Evolutionary conservation across 2,329 filamentous ascomycete species (phyloP).

Genomic region (Pyrenophora graminea): DNA sequence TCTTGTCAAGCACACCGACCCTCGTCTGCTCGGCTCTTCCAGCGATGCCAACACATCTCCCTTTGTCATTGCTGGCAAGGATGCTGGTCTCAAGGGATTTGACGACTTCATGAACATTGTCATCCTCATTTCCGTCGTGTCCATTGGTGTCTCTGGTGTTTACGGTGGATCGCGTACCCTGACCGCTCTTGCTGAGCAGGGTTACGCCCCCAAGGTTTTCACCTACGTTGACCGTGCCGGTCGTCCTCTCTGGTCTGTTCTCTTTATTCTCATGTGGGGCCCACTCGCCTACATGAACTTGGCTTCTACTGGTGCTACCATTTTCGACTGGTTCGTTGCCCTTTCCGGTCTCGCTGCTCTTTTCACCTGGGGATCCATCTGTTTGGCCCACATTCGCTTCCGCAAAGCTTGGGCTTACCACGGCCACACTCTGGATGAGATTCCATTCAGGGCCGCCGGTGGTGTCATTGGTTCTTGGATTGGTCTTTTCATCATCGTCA

Average conservation of each 20-base stretch:
- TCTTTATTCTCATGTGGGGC: slow-evolving; percentile 68
- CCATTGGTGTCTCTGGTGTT: slow-evolving; percentile 62
- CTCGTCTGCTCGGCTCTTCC: slow-evolving; percentile 41
- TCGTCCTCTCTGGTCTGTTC: slow-evolving; percentile 75
- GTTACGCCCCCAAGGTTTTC: slow-evolving; percentile 76
- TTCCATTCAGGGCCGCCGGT: slow-evolving; percentile 50
- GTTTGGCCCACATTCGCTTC: slow-evolving; percentile 90
- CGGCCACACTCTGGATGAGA: slow-evolving; percentile 49
- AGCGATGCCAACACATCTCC: slow-evolving; percentile 58
- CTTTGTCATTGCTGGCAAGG: slow-evolving; percentile 67
- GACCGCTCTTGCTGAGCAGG: slow-evolving; percentile 55
- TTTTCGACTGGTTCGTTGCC: slow-evolving; percentile 79
- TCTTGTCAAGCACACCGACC: slow-evolving; percentile 45
- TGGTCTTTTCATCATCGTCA: slow-evolving; percentile 46
- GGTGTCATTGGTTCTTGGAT: slow-evolving; percentile 49
- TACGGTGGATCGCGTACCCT: slow-evolving; percentile 63
- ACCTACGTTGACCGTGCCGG: slow-evolving; percentile 83
- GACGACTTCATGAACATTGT: slow-evolving; percentile 70
- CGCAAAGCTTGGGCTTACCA: slow-evolving; percentile 57
- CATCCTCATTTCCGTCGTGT: slow-evolving; percentile 65
- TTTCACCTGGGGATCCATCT: slow-evolving; percentile 84
- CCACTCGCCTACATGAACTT: slow-evolving; percentile 72
- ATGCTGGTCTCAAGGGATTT: slow-evolving; percentile 64
- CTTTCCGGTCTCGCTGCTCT: slow-evolving; percentile 73
- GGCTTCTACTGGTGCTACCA: slow-evolving; percentile 51